A percentile compares a stretch with the other conserved stretches of the same genome.
Conservation (phyloP, 805 yeast species). For the Kuraishia piskuri region DNA sequence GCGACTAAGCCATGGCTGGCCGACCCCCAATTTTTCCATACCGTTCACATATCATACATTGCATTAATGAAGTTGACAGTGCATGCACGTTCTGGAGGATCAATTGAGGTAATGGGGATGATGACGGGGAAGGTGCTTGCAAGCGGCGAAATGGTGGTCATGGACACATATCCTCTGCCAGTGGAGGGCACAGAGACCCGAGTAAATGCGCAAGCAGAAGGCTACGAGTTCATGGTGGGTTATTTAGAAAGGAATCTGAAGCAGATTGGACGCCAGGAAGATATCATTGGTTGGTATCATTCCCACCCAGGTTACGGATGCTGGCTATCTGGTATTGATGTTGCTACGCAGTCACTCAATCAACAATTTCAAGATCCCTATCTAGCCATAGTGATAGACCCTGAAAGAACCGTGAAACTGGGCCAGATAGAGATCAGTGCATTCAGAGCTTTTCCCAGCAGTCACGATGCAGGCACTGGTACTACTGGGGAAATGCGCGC, state of each 20-base stretch:
- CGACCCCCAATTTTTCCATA: slow-evolving; percentile 52
- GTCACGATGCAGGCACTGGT: background rate
- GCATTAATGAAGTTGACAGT: slow-evolving; percentile 69
- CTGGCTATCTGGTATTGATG: slow-evolving; percentile 92
- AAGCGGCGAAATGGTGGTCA: slow-evolving; percentile 48
- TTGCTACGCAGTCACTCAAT: slow-evolving; percentile 77
- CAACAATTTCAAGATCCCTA: slow-evolving; percentile 90
- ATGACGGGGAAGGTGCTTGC: slow-evolving; percentile 66
- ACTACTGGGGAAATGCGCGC: background rate
- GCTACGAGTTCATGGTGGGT: slow-evolving; percentile 90
- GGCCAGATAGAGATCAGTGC: slow-evolving; percentile 82
- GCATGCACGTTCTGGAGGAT: slow-evolving; percentile 79
- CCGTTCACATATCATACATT: slow-evolving; percentile 56
- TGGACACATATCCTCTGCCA: slow-evolving; percentile 81
- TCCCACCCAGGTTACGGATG: slow-evolving; percentile 98
- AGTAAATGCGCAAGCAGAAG: slow-evolving; percentile 90
- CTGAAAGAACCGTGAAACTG: slow-evolving; percentile 53
- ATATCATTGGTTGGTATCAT: slow-evolving; percentile 95
- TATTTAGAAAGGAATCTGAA: slow-evolving; percentile 46
- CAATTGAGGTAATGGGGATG: slow-evolving; percentile 94
- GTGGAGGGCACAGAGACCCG: slow-evolving; percentile 95
- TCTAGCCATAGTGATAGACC: slow-evolving; percentile 83
- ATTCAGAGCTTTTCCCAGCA: slow-evolving; percentile 52
- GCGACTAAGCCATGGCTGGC: slow-evolving; percentile 42
- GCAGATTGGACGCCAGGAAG: slow-evolving; percentile 33